A percentile compares a stretch with the other conserved stretches of the same genome.
These are phyloP conservation scores for Candida anglica DNA, from an alignment of 805 yeast genomes.

Conservation along the genomic window DNA sequence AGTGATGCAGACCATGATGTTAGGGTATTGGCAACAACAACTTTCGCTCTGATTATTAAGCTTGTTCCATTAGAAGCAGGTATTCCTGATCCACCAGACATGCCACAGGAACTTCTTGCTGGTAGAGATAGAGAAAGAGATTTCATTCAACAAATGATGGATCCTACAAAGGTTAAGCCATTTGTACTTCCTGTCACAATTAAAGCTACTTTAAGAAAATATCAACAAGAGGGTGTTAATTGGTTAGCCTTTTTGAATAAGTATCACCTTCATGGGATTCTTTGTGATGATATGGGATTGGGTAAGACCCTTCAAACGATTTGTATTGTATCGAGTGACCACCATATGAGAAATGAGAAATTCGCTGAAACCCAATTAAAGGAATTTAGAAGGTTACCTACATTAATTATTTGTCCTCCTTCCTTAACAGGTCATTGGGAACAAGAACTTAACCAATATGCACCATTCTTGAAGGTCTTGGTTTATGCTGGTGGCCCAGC, in stretches of 20 bases:
- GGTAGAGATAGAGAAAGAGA: slow-evolving; percentile 94
- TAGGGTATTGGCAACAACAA: slow-evolving; percentile 87
- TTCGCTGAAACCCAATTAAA: slow-evolving; percentile 54
- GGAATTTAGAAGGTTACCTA: slow-evolving; percentile 74
- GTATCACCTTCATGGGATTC: slow-evolving; percentile 92
- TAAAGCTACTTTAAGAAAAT: slow-evolving; percentile 87
- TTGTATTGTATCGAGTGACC: slow-evolving; percentile 96
- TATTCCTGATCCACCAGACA: slow-evolving; percentile 88
- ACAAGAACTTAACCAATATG: slow-evolving; percentile 84
- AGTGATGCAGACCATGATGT: slow-evolving; percentile 89
- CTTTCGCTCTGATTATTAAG: slow-evolving; percentile 94
- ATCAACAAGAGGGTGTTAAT: slow-evolving; percentile 97
- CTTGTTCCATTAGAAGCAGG: slow-evolving; percentile 97
- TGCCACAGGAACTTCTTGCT: slow-evolving; percentile 76
- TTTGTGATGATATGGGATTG: slow-evolving; percentile 99
- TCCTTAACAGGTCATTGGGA: slow-evolving; percentile 99
- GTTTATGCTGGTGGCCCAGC: slow-evolving; percentile 95
- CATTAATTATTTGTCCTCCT: slow-evolving; percentile 92
- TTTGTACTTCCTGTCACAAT: slow-evolving; percentile 88
- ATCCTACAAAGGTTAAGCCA: slow-evolving; percentile 83
- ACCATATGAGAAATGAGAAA: slow-evolving; percentile 74
- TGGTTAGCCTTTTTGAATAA: slow-evolving; percentile 96
- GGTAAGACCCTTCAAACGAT: slow-evolving; percentile 97
- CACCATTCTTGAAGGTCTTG: slow-evolving; percentile 77
- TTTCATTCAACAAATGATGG: slow-evolving; percentile 97